Conservation (phyloP, 768 basidiomycete genomes). For the Lentinula boryana region DNA sequence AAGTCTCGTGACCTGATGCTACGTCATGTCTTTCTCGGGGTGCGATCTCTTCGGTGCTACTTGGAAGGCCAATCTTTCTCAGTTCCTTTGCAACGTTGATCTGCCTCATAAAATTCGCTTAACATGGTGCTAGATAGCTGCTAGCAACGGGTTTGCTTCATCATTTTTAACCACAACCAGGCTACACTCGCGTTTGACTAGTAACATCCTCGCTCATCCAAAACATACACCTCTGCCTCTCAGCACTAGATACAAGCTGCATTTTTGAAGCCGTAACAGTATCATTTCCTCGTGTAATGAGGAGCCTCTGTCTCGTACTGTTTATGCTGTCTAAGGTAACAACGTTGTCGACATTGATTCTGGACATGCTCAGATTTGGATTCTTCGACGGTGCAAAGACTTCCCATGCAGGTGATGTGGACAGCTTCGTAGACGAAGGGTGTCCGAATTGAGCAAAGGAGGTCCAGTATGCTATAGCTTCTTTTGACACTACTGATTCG, state of each 20-base stretch:
- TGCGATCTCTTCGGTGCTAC: too few relatives aligned
- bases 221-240: slow-evolving; percentile 31
- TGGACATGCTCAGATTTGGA: background rate
- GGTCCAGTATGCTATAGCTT: slow-evolving; percentile 41
- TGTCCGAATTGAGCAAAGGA: slow-evolving; percentile 28
- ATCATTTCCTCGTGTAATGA: slow-evolving; percentile 21
- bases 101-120: too few relatives aligned
- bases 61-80: background rate
- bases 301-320: slow-evolving; percentile 13
- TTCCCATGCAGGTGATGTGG: slow-evolving; percentile 20
- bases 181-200: slow-evolving; percentile 18
- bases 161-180: background rate
- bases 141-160: too few relatives aligned
- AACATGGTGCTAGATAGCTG: too few relatives aligned
- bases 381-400: slow-evolving; percentile 10
- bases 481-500: slow-evolving; percentile 27
- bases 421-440: slow-evolving; percentile 17
- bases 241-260: slow-evolving; percentile 21
- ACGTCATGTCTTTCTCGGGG: background rate
- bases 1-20: background rate
- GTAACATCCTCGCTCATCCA: slow-evolving; percentile 34
- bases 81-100: background rate
- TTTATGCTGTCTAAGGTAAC: background rate
- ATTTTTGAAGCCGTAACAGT: slow-evolving; percentile 20
- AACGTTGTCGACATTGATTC: background rate